Conservation (phyloP, 805 yeast genomes). For the Kodamaea restingae region DNA sequence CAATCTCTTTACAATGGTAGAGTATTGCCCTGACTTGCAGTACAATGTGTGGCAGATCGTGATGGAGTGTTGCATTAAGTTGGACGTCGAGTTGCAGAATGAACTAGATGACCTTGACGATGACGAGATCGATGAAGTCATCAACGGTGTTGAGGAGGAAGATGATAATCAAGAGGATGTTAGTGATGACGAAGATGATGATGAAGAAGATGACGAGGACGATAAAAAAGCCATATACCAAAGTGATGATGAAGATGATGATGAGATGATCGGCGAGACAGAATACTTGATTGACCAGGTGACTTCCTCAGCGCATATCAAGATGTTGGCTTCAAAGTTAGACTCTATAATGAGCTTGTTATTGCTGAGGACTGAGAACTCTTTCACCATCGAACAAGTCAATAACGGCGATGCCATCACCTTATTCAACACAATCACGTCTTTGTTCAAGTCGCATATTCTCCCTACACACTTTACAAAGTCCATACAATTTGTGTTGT, state of each 20-base stretch:
- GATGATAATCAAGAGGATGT: constrained; percentile 27
- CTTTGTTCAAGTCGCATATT: constrained; percentile 75
- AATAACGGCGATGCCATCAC: constrained; percentile 61
- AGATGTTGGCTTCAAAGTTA: constrained; percentile 59
- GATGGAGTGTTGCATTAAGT: constrained; percentile 72
- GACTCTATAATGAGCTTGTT: constrained; percentile 65
- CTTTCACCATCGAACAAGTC: constrained; percentile 49
- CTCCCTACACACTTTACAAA: constrained; percentile 90
- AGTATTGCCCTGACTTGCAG: constrained; percentile 74
- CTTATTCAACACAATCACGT: constrained; percentile 67
- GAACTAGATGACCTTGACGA: constrained; percentile 83
- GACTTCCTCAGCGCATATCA: constrained; percentile 43
- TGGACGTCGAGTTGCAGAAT: constrained; percentile 90
- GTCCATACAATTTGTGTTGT: constrained; percentile 79
- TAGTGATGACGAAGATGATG: constrained; percentile 18
- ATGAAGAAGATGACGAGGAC: constrained; percentile 21
- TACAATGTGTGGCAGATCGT: constrained; percentile 75
- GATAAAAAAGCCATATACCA: constrained; percentile 17
- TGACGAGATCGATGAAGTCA: constrained; percentile 50
- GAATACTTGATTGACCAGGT: constrained; percentile 43
- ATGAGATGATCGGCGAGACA: constrained; percentile 34
- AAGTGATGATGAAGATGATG: constrained; percentile 17
- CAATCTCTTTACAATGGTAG: constrained; percentile 56
- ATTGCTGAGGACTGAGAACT: constrained; percentile 45
- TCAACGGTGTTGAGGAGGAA: constrained; percentile 46